These are phyloP conservation scores for Aristolochia fimbriata DNA, from an alignment of 164 flowering plant species.

Conservation along the genomic window DNA sequence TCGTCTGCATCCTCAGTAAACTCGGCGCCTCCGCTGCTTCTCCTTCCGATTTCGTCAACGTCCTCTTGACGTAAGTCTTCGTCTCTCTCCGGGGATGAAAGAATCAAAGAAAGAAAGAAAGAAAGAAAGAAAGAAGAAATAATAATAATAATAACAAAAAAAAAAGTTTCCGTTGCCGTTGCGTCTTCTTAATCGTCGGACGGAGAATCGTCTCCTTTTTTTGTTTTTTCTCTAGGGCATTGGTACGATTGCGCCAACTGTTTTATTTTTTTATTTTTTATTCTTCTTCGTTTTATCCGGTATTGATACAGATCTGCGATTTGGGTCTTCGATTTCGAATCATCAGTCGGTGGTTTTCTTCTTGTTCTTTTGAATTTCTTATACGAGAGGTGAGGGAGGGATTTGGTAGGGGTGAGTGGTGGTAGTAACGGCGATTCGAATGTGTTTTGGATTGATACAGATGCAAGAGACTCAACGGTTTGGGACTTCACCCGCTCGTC, in stretches of 20 bases:
- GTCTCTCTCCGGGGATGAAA: neutral
- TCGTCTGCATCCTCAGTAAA: constrained; percentile 44
- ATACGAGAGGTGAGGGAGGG: neutral
- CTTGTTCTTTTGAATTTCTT: neutral
- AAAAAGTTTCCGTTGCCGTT: neutral
- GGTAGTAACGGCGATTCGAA: no score
- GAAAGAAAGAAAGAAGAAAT: no score
- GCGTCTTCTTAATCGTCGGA: neutral
- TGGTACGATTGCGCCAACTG: no score
- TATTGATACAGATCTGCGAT: no score
- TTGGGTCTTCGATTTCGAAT: no score
- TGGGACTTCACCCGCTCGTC: constrained; percentile 45
- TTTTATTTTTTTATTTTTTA: no score
- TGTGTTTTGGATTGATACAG: constrained; percentile 20
- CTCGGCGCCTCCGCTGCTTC: constrained; percentile 41
- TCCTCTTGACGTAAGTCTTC: constrained; percentile 38
- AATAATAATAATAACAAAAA: no score
- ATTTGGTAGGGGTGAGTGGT: neutral
- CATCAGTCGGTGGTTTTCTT: no score
- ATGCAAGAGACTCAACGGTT: constrained; percentile 56
- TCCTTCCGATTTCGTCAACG: constrained; percentile 48
- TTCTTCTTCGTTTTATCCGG: no score
- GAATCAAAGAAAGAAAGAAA: neutral
- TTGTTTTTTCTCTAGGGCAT: no score
- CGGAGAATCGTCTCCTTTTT: neutral